Conservation (phyloP, 2,329 filamentous ascomycete genomes). For the Myriosclerotinia duriaeana region DNA sequence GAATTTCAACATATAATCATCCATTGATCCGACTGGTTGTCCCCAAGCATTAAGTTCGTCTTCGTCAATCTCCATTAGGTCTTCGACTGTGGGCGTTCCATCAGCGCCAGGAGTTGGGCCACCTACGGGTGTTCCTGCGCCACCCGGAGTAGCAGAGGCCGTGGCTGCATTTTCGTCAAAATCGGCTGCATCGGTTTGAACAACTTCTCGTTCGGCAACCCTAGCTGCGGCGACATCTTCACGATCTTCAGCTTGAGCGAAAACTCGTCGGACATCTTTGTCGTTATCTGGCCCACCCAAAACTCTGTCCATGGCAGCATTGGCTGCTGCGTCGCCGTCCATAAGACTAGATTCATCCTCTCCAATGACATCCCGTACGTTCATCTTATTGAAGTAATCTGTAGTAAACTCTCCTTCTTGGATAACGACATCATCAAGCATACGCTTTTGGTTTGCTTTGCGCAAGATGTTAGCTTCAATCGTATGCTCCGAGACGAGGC, state of each 20-base stretch:
- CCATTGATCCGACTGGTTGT: conserved; percentile 59
- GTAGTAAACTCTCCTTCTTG: conserved; percentile 98
- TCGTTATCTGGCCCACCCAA: conserved; percentile 60
- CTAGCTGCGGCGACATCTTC: conserved; percentile 90
- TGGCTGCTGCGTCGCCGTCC: conserved; percentile 70
- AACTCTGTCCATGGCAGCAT: conserved; percentile 81
- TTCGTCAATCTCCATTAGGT: conserved; percentile 37
- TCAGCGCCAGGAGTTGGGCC: conserved; percentile 47
- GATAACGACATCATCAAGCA: conserved; percentile 97
- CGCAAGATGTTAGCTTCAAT: conserved; percentile 98
- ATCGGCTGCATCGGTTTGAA: conserved; percentile 79
- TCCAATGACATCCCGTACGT: conserved; percentile 66
- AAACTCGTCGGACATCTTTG: conserved; percentile 66
- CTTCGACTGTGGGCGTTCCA: conserved; percentile 31
- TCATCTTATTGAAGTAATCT: conserved; percentile 83
- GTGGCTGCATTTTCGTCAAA: conserved; percentile 65
- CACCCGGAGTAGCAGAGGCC: conserved; percentile 37
- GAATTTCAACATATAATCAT: conserved; percentile 71
- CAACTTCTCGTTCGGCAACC: conserved; percentile 82
- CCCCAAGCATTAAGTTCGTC: conserved; percentile 58
- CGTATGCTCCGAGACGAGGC: conserved; percentile 86
- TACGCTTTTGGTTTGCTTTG: conserved; percentile 95
- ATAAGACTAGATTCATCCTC: conserved; percentile 53
- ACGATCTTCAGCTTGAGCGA: conserved; percentile 87
- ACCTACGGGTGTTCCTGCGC: conserved; percentile 35